Evolutionary conservation across 116 monocot genomes (phyloP).

Genomic region (Cymodocea nodosa): DNA sequence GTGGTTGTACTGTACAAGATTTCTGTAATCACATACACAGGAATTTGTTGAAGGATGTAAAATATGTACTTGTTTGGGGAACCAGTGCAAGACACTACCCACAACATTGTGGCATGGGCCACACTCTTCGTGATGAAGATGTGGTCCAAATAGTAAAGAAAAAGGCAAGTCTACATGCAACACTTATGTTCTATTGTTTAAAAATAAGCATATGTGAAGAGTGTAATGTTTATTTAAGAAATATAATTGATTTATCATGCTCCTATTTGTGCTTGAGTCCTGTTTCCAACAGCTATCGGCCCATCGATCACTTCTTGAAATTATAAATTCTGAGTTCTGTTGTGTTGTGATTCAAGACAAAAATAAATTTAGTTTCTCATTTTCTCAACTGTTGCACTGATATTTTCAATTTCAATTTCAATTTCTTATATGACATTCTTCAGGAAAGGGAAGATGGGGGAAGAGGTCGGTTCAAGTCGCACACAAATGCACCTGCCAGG

Average conservation of each 20-base stretch:
- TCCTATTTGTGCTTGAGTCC: too few species aligned
- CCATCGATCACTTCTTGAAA: too few species aligned
- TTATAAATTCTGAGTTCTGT: too few species aligned
- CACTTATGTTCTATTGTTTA: not conserved
- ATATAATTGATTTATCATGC: too few species aligned
- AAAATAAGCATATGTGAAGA: not conserved
- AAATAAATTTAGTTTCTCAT: too few species aligned
- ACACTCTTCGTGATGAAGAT: constrained; percentile 83
- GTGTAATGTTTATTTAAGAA: too few species aligned
- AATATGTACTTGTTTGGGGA: constrained; percentile 99
- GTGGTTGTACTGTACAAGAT: constrained; percentile 97
- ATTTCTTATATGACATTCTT: not conserved
- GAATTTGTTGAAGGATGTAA: constrained; percentile 80
- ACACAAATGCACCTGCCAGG: constrained; percentile 66
- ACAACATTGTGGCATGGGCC: constrained; percentile 84
- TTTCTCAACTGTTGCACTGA: too few species aligned
- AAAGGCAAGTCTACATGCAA: constrained; percentile 36
- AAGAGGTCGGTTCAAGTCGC: constrained; percentile 95
- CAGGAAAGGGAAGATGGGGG: constrained; percentile 88
- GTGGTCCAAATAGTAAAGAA: constrained; percentile 99
- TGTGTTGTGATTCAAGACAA: too few species aligned
- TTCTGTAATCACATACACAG: constrained; percentile 98
- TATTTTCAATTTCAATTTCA: too few species aligned
- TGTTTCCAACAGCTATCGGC: too few species aligned
- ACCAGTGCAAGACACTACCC: constrained; percentile 90